Base-by-base conservation (phyloP, 768 basidiomycete genomes). In the Rhodotorula taiwanensis region DNA sequence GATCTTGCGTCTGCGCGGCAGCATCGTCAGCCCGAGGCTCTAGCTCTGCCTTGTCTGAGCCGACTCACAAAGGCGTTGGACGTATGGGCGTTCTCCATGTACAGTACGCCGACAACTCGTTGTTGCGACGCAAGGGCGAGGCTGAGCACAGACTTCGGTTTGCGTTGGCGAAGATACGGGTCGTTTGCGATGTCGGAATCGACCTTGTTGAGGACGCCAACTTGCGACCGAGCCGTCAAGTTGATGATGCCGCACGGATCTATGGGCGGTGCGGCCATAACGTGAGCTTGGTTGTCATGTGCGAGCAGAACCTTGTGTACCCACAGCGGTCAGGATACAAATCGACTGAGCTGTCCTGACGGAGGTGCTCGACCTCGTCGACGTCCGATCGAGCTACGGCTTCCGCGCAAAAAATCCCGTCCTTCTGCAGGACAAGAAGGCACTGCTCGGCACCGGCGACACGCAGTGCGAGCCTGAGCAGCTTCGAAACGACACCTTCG, bases 401-500 rank as follows among this genome's bases (percentile, higher is more conserved):
- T 39, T 70, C 68, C 21, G 60, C 60, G 27, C 60, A 62, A 1
- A 66, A 57, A 28, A 45, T 62, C 2, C 68, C 68, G 2, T 13
- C 27, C 44, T 70, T 70, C 58, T 70, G 60, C 36, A 66, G 68
- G 2, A 70, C 68, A 53, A 70, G 68, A 0, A 70, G 50, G 39
- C 64, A 65, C 27, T 52, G 5, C 27, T 70, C 68, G 30, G 68
- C 68, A 23, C 68, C 68, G n/a, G 64, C 68, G 8, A 64, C 62
- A 5, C 60, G 56, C 1, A 70, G 39, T 0, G 60, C 53, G 27
- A 70, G 63, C 23, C 49, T 59, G 21, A 70, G 57, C 0, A 70
- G 68, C 50, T 70, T 70, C 25, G 64, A 62, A 4, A 70, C 68
- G 55, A 70, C 62, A 18, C 67, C 60, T 21, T 70, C 68, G 3